phyloP scores from a whole-genome alignment of 2,329 filamentous ascomycete species.

The Didymosphaeria variabile region DNA sequence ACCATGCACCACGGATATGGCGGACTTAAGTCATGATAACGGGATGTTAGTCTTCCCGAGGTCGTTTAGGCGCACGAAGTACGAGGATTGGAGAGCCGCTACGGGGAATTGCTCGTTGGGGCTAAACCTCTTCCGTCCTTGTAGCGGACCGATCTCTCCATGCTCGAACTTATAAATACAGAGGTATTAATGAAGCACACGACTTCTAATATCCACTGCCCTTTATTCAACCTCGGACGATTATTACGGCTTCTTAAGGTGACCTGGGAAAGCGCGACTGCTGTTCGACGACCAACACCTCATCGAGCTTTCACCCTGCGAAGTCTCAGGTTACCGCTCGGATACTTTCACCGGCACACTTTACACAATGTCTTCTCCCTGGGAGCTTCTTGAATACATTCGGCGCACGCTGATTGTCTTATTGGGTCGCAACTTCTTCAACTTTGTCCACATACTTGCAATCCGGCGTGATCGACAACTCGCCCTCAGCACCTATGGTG shows the following conservation, averaged over 20 bases:
- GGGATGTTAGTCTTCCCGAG: background rate
- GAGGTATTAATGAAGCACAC: no score
- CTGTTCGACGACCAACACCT: background rate
- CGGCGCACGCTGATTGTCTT: background rate
- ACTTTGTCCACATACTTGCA: background rate
- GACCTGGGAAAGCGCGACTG: background rate
- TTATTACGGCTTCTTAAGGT: background rate
- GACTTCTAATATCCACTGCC: no score
- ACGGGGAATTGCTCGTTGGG: background rate
- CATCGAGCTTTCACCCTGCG: background rate
- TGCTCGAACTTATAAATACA: no score
- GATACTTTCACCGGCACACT: background rate
- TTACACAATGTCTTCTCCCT: background rate
- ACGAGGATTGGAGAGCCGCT: background rate
- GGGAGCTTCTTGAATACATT: background rate
- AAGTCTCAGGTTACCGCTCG: background rate
- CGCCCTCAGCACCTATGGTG: background rate
- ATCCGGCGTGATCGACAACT: constrained; percentile 2
- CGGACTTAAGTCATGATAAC: background rate
- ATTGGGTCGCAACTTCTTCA: background rate
- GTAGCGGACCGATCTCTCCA: background rate
- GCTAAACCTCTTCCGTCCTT: background rate
- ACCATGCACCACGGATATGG: background rate
- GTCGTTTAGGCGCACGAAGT: background rate
- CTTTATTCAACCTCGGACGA: background rate